phyloP scores from a whole-genome alignment of 129 eudicot species.

The Deinandra increscens region DNA sequence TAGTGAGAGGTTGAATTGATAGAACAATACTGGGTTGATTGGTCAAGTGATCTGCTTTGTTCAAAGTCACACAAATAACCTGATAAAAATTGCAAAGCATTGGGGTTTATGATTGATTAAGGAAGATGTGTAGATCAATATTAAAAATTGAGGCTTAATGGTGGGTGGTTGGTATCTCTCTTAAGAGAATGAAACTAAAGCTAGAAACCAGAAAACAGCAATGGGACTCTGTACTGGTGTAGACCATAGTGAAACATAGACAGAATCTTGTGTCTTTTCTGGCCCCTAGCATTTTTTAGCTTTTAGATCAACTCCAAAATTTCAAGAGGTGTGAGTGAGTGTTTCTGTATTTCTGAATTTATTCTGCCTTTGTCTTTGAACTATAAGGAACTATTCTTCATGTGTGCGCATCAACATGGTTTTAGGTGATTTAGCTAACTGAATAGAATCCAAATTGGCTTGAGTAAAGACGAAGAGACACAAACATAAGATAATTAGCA shows the following conservation, averaged over 20 bases:
- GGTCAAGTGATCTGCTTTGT: background rate
- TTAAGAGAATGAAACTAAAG: constrained; percentile 37
- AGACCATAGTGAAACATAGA: constrained; percentile 38
- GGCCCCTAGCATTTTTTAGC: constrained; percentile 32
- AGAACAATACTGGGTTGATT: background rate
- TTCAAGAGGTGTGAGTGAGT: background rate
- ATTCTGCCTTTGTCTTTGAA: constrained; percentile 7
- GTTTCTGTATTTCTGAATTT: constrained; percentile 14
- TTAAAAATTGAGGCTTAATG: constrained; percentile 21
- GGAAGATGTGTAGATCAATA: background rate
- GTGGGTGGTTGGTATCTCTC: constrained; percentile 24
- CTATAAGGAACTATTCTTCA: constrained; percentile 1
- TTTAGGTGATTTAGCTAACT: constrained; percentile 8
- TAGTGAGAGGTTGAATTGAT: constrained; percentile 9
- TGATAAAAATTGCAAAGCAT: constrained; percentile 15
- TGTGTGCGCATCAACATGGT: constrained; percentile 13
- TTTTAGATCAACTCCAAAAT: constrained; percentile 32
- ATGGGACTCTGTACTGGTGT: constrained; percentile 39
- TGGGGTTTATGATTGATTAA: constrained; percentile 15
- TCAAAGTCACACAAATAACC: constrained; percentile 10
- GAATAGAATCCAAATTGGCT: background rate
- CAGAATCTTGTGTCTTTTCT: constrained; percentile 45
- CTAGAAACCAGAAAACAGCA: constrained; percentile 33
- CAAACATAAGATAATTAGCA: constrained; percentile 16
- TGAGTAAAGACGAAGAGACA: background rate